Evolutionary conservation across 139 green algal genomes (phyloP), one percentile per base, ranked within the genome.

Genomic region (Pseudopediastrum boryanum): DNA sequence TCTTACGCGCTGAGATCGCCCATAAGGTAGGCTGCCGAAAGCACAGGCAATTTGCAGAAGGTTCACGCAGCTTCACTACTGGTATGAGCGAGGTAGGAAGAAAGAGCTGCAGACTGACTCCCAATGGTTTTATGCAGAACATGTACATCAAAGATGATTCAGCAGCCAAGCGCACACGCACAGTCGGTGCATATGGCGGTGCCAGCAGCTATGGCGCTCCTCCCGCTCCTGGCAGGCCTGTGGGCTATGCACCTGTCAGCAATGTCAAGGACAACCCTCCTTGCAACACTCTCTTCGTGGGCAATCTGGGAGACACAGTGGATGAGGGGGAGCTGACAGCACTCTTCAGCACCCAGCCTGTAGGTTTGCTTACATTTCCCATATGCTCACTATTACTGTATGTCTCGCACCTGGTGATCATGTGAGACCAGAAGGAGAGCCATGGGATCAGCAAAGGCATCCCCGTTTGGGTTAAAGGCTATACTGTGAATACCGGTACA

Each of bases 201-300:
- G 64, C 39, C 64, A 39, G 36, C 71, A 3, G 33, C 23, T 21
- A n/a, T 35, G 48, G 69, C 48, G 21, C 33, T 9, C 29, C 25
- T 21, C 46, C 31, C n/a, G 21, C 67, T 21, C 44, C 9, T 35
- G 69, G 66, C 43, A 27, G 42, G 27, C 27, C 66, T 54, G 6
- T 16, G 64, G 29, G 39, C 39, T 77, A 77, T 29, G 51, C 35
- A 4, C 41, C 50, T 4, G 70, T 58, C 16, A 48, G 35, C 39
- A 79, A 70, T 61, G 4, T 67, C 8, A 63, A 66, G 43, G 94
- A 98, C 83, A 98, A 98, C 85, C 90, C 94, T 19, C 94, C 94
- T 42, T 98, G 94, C 89, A 98, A 97, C 84, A 98, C 94, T 8
- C 85, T 98, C 8, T 98, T 98, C 82, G 90, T 98, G 25, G 83